Percentiles rank a stretch among this genome's conserved stretches.
Conservation (phyloP, 73 alveolate species). For the Vitrella brassicaformis region DNA sequence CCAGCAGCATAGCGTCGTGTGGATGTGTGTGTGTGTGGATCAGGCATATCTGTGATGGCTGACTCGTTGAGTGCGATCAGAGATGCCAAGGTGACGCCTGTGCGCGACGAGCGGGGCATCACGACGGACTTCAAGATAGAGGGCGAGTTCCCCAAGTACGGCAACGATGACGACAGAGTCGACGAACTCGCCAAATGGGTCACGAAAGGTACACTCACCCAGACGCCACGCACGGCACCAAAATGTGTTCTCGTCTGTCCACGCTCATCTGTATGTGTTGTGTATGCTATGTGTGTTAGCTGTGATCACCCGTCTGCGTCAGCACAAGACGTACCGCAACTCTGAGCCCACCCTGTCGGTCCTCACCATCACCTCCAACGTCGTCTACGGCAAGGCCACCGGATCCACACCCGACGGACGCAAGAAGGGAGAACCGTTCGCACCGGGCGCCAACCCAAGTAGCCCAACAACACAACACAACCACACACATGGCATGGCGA, state of each 20-base stretch:
- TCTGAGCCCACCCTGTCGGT: not conserved
- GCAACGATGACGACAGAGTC: constrained; percentile 2
- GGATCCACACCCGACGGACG: not conserved
- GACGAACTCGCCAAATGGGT: not conserved
- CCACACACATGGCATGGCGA: no score
- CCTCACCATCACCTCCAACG: constrained; percentile 2
- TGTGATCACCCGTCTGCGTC: not conserved
- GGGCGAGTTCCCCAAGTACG: not conserved
- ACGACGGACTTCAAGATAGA: not conserved
- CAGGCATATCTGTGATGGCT: not conserved
- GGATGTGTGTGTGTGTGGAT: no score
- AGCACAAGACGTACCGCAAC: not conserved
- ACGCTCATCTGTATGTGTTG: no score
- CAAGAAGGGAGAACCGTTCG: constrained; percentile 1
- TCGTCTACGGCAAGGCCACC: not conserved
- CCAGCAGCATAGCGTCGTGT: no score
- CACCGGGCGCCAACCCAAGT: not conserved
- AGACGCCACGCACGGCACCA: no score
- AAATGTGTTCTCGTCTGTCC: no score
- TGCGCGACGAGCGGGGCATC: not conserved
- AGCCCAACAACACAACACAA: no score
- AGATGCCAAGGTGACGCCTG: not conserved
- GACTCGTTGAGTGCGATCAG: constrained; percentile 1
- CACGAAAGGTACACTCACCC: no score
- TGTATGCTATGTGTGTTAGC: no score